A percentile compares a stretch with the other conserved stretches of the same genome.
Conservation (phyloP, 495 filamentous ascomycete species). For the Talaromyces ruber region DNA sequence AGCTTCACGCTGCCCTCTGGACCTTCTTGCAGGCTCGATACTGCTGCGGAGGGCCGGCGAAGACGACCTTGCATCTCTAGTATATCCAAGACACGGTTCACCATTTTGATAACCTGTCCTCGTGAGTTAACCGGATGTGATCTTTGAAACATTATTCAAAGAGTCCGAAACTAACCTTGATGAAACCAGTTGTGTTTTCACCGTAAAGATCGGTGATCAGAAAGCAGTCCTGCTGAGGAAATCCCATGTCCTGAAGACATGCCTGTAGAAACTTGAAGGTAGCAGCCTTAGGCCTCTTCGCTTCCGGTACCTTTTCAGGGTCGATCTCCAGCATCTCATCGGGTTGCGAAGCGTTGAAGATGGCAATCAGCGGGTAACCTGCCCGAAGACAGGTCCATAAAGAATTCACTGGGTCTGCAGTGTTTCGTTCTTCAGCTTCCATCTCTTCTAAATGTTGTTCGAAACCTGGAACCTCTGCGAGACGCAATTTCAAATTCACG, state of each 20-base stretch:
- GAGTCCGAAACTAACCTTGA: slow-evolving; percentile 55
- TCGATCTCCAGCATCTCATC: slow-evolving; percentile 54
- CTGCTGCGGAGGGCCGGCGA: slow-evolving; percentile 37
- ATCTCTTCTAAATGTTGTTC: slow-evolving; percentile 57
- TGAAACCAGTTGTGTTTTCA: slow-evolving; percentile 92
- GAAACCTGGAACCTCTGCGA: slow-evolving; percentile 78
- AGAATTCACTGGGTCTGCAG: slow-evolving; percentile 76
- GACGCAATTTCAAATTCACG: slow-evolving; percentile 66
- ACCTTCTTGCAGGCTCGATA: slow-evolving; percentile 33
- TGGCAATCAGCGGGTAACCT: slow-evolving; percentile 75
- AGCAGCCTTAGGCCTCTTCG: slow-evolving; percentile 60
- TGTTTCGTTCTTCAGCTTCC: slow-evolving; percentile 49
- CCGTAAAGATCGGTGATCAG: slow-evolving; percentile 86
- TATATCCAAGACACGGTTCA: slow-evolving; percentile 85
- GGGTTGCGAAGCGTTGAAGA: slow-evolving; percentile 79
- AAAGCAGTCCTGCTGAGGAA: slow-evolving; percentile 77
- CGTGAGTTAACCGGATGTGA: neutral
- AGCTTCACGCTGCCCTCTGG: slow-evolving; percentile 35
- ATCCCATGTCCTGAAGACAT: slow-evolving; percentile 60
- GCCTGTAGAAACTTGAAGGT: slow-evolving; percentile 66
- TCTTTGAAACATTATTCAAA: neutral
- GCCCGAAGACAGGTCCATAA: slow-evolving; percentile 82
- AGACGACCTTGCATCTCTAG: slow-evolving; percentile 67
- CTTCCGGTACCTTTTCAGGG: slow-evolving; percentile 46
- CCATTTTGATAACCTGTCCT: slow-evolving; percentile 56